Evolutionary conservation across 2,329 filamentous ascomycete genomes (phyloP).

Genomic region (Nothomitra cinnamomea): DNA sequence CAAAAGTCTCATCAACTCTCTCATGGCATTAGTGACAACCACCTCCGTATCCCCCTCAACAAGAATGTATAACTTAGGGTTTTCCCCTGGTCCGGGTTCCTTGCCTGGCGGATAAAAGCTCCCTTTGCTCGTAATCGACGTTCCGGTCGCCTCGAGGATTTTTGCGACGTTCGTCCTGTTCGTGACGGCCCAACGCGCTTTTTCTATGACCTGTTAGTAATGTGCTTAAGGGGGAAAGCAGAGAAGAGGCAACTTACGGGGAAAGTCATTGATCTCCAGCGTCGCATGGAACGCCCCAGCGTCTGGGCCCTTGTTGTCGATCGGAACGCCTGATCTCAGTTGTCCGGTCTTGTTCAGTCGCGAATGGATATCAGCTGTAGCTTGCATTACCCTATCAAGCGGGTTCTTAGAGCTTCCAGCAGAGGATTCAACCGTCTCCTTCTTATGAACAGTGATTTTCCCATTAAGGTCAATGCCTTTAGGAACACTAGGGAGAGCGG

Average conservation of each 20-base stretch:
- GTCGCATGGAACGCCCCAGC: conserved; percentile 94
- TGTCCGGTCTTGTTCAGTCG: conserved; percentile 80
- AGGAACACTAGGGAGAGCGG: conserved; percentile 28
- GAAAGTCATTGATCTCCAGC: conserved; percentile 97
- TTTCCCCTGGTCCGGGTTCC: conserved; percentile 53
- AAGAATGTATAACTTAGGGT: conserved; percentile 93
- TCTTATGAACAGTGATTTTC: conserved; percentile 57
- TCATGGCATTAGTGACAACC: conserved; percentile 77
- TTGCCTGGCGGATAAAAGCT: conserved; percentile 75
- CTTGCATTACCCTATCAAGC: conserved; percentile 76
- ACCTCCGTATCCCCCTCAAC: conserved; percentile 95
- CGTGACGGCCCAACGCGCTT: conserved; percentile 95
- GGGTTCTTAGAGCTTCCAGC: conserved; percentile 37
- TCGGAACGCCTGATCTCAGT: conserved; percentile 78
- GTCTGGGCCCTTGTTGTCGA: conserved; percentile 96
- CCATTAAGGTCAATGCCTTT: conserved; percentile 44
- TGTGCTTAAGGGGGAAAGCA: not conserved
- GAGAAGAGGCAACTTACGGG: conserved; percentile 34
- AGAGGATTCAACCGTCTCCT: conserved; percentile 36
- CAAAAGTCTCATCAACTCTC: conserved; percentile 71
- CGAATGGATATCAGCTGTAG: conserved; percentile 77
- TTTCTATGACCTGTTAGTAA: conserved; percentile 35
- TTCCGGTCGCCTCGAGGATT: conserved; percentile 86
- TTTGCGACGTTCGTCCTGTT: conserved; percentile 97
- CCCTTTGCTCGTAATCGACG: conserved; percentile 94